Evolutionary conservation across 108 stramenopile species (phyloP), one percentile per base, ranked within the genome.

Genomic region (Skeletonema grethae): DNA sequence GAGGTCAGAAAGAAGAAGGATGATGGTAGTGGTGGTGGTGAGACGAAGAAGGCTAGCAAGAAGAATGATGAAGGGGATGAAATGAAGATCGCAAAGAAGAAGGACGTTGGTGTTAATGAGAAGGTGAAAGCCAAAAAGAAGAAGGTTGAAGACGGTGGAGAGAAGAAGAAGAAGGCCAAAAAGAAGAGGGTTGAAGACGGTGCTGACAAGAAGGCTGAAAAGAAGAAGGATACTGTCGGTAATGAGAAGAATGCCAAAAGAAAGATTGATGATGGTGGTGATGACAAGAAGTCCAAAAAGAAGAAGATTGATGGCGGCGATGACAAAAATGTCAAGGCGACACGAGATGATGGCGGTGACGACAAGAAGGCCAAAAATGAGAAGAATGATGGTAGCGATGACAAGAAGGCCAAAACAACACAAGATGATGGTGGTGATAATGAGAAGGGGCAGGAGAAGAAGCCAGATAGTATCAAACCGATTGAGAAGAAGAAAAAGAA

Each of bases 401-500:
- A 46, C 1, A 46, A 46, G 46, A 18, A 46, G 1, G 16, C 4
- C 16, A 46, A n/a, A 46, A 46, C 16, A 16, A 1, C 2, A n/a
- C 7, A 46, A n/a, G 16, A 18, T 0, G 46, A 4, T 16, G 46
- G 18, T 18, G 16, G 9, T 18, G 8, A 46, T 46, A n/a, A 5
- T 7, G 9, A 46, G 16, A 46, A 46, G n/a, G 46, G 16, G 46
- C 0, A 18, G 16, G 18, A 46, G 1, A n/a, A 46, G 46, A 46
- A 46, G 16, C n/a, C 46, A 18, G 46, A 16, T 16, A n/a, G 0
- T 46, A 6, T 16, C 46, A 18, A 10, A n/a, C 4, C 46, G 46
- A 10, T 16, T 2, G 46, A 46, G 46, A 46, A 46, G n/a, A 46
- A 53, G 50, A 53, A 53, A 53, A 53, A 53, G 50, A 53, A 43